Evolutionary conservation across 305 asterid genomes (phyloP), one percentile per base, ranked within the genome.

Genomic region (Solanum hybrid): DNA sequence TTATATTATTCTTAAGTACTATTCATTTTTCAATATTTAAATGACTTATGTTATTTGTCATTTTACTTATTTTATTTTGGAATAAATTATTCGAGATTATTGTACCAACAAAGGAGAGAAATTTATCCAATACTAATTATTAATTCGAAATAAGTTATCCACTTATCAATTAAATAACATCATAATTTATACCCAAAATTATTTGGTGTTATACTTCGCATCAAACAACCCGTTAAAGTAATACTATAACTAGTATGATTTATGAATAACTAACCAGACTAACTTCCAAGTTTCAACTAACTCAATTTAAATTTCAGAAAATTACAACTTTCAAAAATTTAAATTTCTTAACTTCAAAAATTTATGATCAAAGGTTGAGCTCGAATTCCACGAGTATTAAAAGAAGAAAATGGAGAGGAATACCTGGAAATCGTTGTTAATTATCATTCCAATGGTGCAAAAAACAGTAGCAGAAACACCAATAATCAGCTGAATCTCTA

Each of bases 401-500:
- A 13, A 68, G 76, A 24, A 4, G 32, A 70, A 70, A 70, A 24
- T 10, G 77, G 32, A 24, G 1, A 70, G 32, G 77, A 26, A 26
- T 73, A 76, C 82, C 82, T 77, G 82, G 13, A 77, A 77, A 77
- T 77, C 82, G 4, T 32, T 31, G 82, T 77, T 32, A 32, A 77
- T 5, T 7, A 95, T 24, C 99, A 96, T 94, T 45, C 96, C 99
- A 1, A 94, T 88, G 0, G 96, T 92, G 89, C 95, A 93, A 51
- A 95, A 90, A 0, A 38, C 91, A 2, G 98, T 93, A 0, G 97
- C 97, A 32, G 92, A 92, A 38, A 95, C 84, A 17, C 94, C 93
- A 92, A 95, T 89, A 0, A 95, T 95, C 92, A 94, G 6, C 91
- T 95, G 99, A 87, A 96, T 90, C 92, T 96, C 97, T 91, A 96